Percentiles rank a stretch among this genome's conserved stretches.
Conservation (phyloP, 192 early-diverging fungal species). For the Phycomyces blakesleeanus region DNA sequence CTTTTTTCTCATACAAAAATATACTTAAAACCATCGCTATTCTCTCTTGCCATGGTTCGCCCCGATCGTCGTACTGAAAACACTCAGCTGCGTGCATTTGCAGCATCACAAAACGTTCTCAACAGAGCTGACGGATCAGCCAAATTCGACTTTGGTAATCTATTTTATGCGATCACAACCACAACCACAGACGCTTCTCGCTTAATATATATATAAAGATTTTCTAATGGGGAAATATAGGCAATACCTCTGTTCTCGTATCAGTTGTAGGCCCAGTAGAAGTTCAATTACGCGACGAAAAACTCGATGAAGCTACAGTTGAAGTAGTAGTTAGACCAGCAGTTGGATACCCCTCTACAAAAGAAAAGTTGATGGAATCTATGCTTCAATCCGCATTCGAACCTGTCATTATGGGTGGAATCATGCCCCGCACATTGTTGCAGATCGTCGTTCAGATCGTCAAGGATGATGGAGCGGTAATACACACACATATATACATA, state of each 20-base stretch:
- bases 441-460: conserved; percentile 85
- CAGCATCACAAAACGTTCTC: conserved; percentile 63
- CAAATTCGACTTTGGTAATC: conserved; percentile 69
- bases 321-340: conserved; percentile 76
- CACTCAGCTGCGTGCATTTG: conserved; percentile 68
- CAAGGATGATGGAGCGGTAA: conserved; percentile 81
- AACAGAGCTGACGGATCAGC: conserved; percentile 83
- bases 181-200: neutral
- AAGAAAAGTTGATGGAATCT: conserved; percentile 72
- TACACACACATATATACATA: too few species aligned
- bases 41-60: conserved; percentile 34
- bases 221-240: conserved; percentile 30
- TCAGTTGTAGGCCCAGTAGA: conserved; percentile 87
- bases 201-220: neutral
- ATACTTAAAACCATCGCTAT: neutral
- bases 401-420: conserved; percentile 63
- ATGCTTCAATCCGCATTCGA: conserved; percentile 71
- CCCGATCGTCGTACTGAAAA: conserved; percentile 49
- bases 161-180: neutral
- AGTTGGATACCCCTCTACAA: conserved; percentile 54
- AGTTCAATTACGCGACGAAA: conserved; percentile 81
- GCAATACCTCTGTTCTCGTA: conserved; percentile 66
- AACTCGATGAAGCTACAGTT: conserved; percentile 81
- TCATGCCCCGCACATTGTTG: conserved; percentile 85
- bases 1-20: too few species aligned